phyloP scores from a whole-genome alignment of 306 rosid species.

The Benincasa hispida region DNA sequence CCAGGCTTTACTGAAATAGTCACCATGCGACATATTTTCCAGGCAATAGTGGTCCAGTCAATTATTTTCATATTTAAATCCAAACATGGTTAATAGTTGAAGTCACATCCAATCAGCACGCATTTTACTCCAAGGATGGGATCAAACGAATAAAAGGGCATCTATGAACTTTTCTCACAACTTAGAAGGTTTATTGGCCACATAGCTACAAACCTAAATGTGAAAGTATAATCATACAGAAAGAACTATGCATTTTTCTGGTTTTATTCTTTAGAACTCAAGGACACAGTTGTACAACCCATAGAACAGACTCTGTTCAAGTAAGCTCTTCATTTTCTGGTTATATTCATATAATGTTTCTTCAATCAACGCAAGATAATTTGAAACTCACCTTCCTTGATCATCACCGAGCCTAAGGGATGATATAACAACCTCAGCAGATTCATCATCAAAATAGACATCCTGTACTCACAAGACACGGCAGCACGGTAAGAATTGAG shows the following conservation, averaged over 20 bases:
- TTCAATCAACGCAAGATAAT: neutral
- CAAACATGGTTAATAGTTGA: neutral
- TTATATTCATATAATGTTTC: neutral
- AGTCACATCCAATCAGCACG: neutral
- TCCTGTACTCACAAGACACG: conserved; percentile 34
- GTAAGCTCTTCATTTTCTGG: too few species aligned
- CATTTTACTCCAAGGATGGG: neutral
- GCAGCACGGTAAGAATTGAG: neutral
- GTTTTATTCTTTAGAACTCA: too few species aligned
- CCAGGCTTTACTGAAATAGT: neutral
- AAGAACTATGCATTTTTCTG: neutral
- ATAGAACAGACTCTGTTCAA: too few species aligned
- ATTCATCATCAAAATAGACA: conserved; percentile 93
- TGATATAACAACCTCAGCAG: conserved; percentile 93
- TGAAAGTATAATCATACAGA: neutral
- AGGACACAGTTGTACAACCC: too few species aligned
- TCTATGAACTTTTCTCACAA: neutral
- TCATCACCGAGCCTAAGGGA: conserved; percentile 89
- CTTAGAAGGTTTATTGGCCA: neutral
- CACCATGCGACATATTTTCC: neutral
- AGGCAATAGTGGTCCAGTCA: neutral
- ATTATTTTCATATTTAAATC: neutral
- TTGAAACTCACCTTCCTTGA: conserved; percentile 78
- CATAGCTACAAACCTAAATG: neutral
- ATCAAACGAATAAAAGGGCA: neutral